These are phyloP conservation scores for Daedalea quercina DNA, from an alignment of 768 basidiomycete genomes.

Conservation along the genomic window DNA sequence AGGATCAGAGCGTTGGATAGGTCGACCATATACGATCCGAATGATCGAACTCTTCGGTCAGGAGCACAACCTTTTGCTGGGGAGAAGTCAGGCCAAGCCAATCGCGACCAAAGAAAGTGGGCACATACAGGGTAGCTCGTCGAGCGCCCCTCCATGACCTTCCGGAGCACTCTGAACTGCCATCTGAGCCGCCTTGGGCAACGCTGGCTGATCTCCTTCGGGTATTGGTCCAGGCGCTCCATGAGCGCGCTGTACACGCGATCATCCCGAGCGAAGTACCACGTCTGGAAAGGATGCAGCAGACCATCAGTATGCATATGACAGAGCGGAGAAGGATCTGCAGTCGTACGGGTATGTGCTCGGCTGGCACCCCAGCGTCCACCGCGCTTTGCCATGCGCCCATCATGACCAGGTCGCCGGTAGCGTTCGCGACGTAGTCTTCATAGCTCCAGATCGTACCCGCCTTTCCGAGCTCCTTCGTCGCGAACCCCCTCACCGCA, in stretches of 20 bases:
- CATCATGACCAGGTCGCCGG: constrained; percentile 76
- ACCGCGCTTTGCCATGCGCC: constrained; percentile 69
- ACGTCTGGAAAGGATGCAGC: constrained; percentile 42
- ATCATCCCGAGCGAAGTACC: constrained; percentile 91
- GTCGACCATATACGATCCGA: constrained; percentile 35
- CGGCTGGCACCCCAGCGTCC: constrained; percentile 45
- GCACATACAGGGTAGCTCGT: constrained; percentile 56
- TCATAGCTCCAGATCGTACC: constrained; percentile 76
- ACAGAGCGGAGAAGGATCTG: not conserved
- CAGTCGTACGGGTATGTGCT: constrained; percentile 63
- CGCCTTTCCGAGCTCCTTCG: constrained; percentile 75
- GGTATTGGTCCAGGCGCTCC: constrained; percentile 32
- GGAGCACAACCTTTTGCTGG: constrained; percentile 58
- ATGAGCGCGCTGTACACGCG: constrained; percentile 70
- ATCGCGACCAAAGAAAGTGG: not conserved
- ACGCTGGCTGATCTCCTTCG: constrained; percentile 37
- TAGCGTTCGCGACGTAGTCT: constrained; percentile 91
- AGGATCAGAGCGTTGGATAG: not conserved
- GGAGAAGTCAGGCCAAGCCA: not conserved
- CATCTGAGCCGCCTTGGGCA: constrained; percentile 56
- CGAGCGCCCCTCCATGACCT: constrained; percentile 58
- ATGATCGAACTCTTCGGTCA: constrained; percentile 59
- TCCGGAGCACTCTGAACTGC: constrained; percentile 61
- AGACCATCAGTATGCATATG: not conserved
- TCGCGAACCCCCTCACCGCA: constrained; percentile 82